phyloP scores from a whole-genome alignment of 1,139 yeast genomes.

The Debaryomyces singareniensis region DNA sequence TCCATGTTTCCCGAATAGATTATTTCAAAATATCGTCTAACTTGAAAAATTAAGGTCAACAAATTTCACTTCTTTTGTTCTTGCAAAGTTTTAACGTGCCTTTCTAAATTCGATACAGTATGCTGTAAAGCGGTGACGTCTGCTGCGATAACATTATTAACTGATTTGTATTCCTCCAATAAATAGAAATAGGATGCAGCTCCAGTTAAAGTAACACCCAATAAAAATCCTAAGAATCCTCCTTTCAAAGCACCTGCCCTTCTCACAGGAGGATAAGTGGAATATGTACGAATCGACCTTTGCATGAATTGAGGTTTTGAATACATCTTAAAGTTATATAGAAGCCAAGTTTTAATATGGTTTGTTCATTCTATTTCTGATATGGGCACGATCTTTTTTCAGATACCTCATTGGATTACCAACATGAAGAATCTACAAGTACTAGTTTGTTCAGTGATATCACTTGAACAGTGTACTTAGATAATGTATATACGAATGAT shows the following conservation, averaged over 20 bases:
- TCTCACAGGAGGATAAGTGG: slow-evolving; percentile 26
- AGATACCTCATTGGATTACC: too few species aligned
- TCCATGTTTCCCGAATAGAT: too few species aligned
- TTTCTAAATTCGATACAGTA: slow-evolving; percentile 62
- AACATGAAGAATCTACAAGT: too few species aligned
- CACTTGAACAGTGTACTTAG: too few species aligned
- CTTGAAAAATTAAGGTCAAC: too few species aligned
- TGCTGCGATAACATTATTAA: slow-evolving; percentile 66
- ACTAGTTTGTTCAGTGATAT: too few species aligned
- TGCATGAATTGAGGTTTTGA: slow-evolving; percentile 16
- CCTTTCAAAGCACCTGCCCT: slow-evolving; percentile 61
- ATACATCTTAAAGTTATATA: too few species aligned
- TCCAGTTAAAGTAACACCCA: slow-evolving; percentile 73
- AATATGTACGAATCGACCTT: slow-evolving; percentile 23
- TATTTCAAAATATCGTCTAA: too few species aligned
- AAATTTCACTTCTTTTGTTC: slow-evolving; percentile 9
- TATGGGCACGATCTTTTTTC: too few species aligned
- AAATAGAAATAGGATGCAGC: slow-evolving; percentile 72
- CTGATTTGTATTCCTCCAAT: slow-evolving; percentile 67
- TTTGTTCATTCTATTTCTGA: too few species aligned
- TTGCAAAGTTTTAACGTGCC: slow-evolving; percentile 54
- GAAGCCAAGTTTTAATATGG: too few species aligned
- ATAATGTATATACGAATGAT: too few species aligned
- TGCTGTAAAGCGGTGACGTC: slow-evolving; percentile 69
- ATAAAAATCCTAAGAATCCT: slow-evolving; percentile 66